Evolutionary conservation across 768 basidiomycete genomes (phyloP).

Genomic region (Sutorius australiensis): DNA sequence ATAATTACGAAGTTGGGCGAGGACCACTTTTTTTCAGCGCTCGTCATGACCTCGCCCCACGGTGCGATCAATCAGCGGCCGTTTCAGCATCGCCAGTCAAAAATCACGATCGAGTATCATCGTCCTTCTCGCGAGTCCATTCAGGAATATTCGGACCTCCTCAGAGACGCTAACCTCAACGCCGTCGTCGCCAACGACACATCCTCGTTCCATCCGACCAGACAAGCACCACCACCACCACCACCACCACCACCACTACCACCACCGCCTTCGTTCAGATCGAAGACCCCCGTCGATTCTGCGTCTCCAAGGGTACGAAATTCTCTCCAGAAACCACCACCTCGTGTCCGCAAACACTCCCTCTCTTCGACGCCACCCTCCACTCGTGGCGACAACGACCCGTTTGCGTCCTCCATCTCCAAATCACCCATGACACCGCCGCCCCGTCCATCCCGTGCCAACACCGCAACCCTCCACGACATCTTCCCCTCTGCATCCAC

Average conservation of each 20-base stretch:
- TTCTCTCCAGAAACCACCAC: conserved; percentile 62
- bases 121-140: conserved; percentile 71
- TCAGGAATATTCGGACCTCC: conserved; percentile 72
- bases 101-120: conserved; percentile 74
- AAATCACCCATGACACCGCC: conserved; percentile 45
- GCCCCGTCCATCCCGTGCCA: conserved; percentile 77
- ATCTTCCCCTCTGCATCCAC: conserved; percentile 49
- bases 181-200: conserved; percentile 39
- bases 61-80: conserved; percentile 44
- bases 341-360: conserved; percentile 51
- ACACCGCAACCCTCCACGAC: conserved; percentile 79
- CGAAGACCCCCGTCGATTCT: conserved; percentile 27
- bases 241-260: conserved; percentile 44
- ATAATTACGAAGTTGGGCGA: not conserved
- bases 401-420: conserved; percentile 38
- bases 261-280: conserved; percentile 33
- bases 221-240: conserved; percentile 44
- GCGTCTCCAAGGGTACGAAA: conserved; percentile 38
- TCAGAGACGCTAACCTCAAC: conserved; percentile 57
- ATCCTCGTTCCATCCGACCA: conserved; percentile 34
- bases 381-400: conserved; percentile 47
- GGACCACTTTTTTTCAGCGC: not conserved
- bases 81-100: conserved; percentile 47
- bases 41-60: conserved; percentile 26
- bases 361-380: conserved; percentile 34